Evolutionary conservation across 2,329 filamentous ascomycete species (phyloP).

Genomic region (Parafenestella ontariensis): DNA sequence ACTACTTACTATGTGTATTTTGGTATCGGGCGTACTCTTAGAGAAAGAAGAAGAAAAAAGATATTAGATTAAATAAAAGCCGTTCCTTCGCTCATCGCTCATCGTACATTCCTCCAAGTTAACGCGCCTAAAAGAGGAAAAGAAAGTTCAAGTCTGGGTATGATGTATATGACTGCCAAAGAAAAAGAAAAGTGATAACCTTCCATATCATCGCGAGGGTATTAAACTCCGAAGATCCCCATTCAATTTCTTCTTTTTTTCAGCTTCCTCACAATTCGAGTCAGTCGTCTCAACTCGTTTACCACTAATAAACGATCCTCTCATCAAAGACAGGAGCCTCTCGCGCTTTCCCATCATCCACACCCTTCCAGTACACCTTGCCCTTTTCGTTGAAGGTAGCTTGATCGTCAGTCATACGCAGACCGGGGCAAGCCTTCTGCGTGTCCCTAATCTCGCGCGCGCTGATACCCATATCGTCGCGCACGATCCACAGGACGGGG

Average conservation of each 20-base stretch:
- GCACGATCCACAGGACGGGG: slow-evolving; percentile 56
- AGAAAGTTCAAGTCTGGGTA: background rate
- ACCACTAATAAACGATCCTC: slow-evolving; percentile 41
- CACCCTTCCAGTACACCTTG: slow-evolving; percentile 51
- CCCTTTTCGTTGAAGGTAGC: slow-evolving; percentile 55
- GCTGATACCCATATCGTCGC: slow-evolving; percentile 53
- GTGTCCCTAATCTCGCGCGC: slow-evolving; percentile 52
- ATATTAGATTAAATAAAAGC: background rate
- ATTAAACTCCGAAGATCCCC: background rate
- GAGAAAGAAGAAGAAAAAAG: background rate
- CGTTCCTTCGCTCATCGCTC: too few relatives aligned
- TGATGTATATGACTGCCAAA: background rate
- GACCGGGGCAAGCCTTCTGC: slow-evolving; percentile 44
- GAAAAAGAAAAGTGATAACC: background rate
- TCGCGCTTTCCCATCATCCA: slow-evolving; percentile 49
- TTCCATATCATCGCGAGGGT: background rate
- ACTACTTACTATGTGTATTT: background rate
- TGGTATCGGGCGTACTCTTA: background rate
- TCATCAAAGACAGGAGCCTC: slow-evolving; percentile 54
- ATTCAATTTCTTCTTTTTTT: background rate
- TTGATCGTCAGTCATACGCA: slow-evolving; percentile 55
- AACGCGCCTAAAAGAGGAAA: background rate
- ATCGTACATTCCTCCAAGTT: too few relatives aligned
- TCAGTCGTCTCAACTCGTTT: too few relatives aligned
- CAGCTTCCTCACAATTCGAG: too few relatives aligned